A percentile compares a stretch with the other conserved stretches of the same genome.
phyloP scores from a whole-genome alignment of 2,329 filamentous ascomycete species.

The Penicillium sp. region DNA sequence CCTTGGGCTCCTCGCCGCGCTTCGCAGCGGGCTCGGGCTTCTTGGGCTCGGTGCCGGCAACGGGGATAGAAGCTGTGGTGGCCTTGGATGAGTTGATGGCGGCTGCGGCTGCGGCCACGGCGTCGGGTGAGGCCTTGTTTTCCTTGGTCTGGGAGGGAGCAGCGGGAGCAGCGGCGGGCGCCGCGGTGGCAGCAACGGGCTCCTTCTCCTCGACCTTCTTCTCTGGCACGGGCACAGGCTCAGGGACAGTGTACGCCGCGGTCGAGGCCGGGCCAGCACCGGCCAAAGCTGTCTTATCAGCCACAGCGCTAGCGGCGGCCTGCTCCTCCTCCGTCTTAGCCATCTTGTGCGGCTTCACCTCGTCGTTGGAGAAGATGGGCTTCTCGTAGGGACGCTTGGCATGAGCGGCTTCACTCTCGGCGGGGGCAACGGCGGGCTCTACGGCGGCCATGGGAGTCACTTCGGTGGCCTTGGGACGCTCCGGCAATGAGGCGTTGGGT shows the following conservation, averaged over 20 bases:
- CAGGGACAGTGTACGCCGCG: constrained; percentile 22
- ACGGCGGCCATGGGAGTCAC: not conserved
- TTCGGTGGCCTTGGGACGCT: constrained; percentile 19
- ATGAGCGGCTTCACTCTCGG: constrained; percentile 27
- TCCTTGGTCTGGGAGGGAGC: not conserved
- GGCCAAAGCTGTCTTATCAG: constrained; percentile 22
- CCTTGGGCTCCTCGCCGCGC: constrained; percentile 26
- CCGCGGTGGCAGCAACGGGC: not conserved
- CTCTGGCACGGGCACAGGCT: constrained; percentile 19
- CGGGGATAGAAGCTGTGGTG: constrained; percentile 3
- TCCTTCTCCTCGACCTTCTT: not conserved
- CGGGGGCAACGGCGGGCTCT: not conserved
- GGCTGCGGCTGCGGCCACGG: constrained; percentile 24
- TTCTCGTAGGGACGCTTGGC: constrained; percentile 42
- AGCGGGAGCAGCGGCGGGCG: not conserved
- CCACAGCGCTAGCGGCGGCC: constrained; percentile 15
- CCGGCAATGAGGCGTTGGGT: constrained; percentile 11
- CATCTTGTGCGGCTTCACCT: constrained; percentile 40
- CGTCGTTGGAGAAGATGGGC: constrained; percentile 33
- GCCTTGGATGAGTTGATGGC: constrained; percentile 24
- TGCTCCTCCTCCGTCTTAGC: constrained; percentile 36
- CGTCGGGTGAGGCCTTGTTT: constrained; percentile 21
- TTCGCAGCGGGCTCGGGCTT: constrained; percentile 28
- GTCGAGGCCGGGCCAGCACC: constrained; percentile 26
- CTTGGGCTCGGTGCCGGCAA: constrained; percentile 20